Conservation (phyloP, 75 land plant genomes). For the Pseudotsuga menziesii region DNA sequence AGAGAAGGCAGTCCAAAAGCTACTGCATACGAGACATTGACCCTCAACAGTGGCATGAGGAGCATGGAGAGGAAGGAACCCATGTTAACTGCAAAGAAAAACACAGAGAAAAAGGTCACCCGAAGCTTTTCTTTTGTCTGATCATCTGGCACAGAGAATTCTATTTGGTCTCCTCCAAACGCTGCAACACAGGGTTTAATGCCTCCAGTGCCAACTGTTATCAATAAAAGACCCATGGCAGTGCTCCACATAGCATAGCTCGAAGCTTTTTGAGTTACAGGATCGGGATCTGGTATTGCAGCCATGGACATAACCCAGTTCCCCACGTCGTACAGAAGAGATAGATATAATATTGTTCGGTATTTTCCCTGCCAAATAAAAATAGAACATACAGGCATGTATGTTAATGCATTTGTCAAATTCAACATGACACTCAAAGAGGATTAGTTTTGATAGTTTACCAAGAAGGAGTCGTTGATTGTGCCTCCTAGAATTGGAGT, state of each 20-base stretch:
- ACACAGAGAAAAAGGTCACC: slow-evolving; percentile 27
- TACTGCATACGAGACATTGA: slow-evolving; percentile 20
- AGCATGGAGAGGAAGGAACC: slow-evolving; percentile 27
- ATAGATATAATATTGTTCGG: slow-evolving; percentile 26
- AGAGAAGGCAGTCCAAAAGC: slow-evolving; percentile 36
- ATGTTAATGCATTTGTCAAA: too few species aligned
- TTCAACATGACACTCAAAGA: neutral
- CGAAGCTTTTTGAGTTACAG: neutral
- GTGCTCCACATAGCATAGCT: slow-evolving; percentile 20
- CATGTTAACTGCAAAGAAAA: slow-evolving; percentile 31
- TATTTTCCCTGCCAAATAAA: slow-evolving; percentile 26
- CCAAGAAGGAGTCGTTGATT: slow-evolving; percentile 23
- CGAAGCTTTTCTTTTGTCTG: slow-evolving; percentile 21
- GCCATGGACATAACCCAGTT: slow-evolving; percentile 11
- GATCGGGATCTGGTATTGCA: slow-evolving; percentile 14
- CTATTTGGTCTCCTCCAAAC: slow-evolving; percentile 38
- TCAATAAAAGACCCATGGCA: slow-evolving; percentile 13
- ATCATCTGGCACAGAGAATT: slow-evolving; percentile 24
- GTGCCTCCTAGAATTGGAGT: slow-evolving; percentile 28
- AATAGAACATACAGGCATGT: too few species aligned
- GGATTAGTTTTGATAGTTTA: neutral
- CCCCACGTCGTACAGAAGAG: neutral
- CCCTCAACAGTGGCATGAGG: slow-evolving; percentile 24
- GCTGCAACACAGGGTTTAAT: slow-evolving; percentile 40
- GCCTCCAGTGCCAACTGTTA: slow-evolving; percentile 37